phyloP scores from a whole-genome alignment of 192 early-diverging fungal species.

The Gonapodya prolifera region DNA sequence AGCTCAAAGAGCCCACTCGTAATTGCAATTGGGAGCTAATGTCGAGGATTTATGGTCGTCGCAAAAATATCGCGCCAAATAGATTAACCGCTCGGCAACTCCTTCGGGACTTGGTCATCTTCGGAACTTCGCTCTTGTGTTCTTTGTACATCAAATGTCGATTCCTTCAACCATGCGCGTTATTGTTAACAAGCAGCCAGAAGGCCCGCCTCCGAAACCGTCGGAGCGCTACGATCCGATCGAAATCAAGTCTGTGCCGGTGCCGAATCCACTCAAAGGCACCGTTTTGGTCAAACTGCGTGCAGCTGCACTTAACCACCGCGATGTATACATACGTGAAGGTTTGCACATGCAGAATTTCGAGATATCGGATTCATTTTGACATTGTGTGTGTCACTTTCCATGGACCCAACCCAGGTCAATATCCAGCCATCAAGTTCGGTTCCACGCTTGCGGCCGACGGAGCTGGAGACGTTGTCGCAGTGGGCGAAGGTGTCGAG shows the following conservation, averaged over 20 bases:
- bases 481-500: slow-evolving; percentile 12
- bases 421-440: slow-evolving; percentile 35
- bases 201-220: neutral
- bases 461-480: slow-evolving; percentile 34
- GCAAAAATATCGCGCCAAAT: too few relatives aligned
- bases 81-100: too few relatives aligned
- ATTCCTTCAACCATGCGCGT: neutral
- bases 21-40: too few relatives aligned
- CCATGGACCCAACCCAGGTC: too few relatives aligned
- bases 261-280: neutral
- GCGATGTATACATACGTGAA: slow-evolving; percentile 30
- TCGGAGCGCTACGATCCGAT: slow-evolving; percentile 2
- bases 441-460: slow-evolving; percentile 42
- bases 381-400: too few relatives aligned
- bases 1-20: too few relatives aligned
- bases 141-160: too few relatives aligned
- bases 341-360: neutral
- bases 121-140: too few relatives aligned
- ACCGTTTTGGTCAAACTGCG: neutral
- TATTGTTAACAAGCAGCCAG: neutral
- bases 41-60: too few relatives aligned
- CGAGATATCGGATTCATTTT: too few relatives aligned
- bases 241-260: neutral
- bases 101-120: too few relatives aligned
- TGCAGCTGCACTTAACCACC: slow-evolving; percentile 28